Evolutionary conservation across 73 alveolate species (phyloP).

Genomic region (Paramecium caudatum): DNA sequence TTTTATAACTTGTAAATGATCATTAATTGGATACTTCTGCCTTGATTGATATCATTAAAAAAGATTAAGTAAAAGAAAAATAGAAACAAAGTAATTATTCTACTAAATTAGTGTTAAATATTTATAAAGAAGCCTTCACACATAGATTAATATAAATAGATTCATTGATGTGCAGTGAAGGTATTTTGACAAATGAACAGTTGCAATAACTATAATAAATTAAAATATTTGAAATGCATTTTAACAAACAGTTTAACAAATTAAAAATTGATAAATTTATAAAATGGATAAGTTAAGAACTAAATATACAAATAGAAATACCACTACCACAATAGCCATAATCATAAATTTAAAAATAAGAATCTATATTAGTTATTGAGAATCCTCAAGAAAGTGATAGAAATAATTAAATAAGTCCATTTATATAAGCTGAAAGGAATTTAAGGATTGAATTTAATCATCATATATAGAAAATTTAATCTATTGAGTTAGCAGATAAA

Average conservation of each 20-base stretch:
- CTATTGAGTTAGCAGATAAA: not conserved
- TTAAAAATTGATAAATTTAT: not conserved
- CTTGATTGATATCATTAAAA: not conserved
- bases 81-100: not conserved
- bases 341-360: not conserved
- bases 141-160: not conserved
- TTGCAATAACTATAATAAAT: not conserved
- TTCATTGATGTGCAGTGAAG: not conserved
- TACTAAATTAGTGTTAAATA: not conserved
- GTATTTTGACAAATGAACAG: not conserved
- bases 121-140: not conserved
- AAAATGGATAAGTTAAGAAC: not conserved
- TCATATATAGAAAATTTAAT: not conserved
- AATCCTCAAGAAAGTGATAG: slow-evolving; percentile 18
- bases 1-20: not conserved
- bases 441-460: not conserved
- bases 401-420: not conserved
- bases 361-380: not conserved
- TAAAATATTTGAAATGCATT: not conserved
- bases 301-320: not conserved
- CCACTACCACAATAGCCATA: not conserved
- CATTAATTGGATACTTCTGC: not conserved
- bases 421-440: not conserved
- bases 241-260: not conserved
- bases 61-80: not conserved